Base-by-base conservation (phyloP, 305 asterid genomes). In the Fraxinus paxiana region DNA sequence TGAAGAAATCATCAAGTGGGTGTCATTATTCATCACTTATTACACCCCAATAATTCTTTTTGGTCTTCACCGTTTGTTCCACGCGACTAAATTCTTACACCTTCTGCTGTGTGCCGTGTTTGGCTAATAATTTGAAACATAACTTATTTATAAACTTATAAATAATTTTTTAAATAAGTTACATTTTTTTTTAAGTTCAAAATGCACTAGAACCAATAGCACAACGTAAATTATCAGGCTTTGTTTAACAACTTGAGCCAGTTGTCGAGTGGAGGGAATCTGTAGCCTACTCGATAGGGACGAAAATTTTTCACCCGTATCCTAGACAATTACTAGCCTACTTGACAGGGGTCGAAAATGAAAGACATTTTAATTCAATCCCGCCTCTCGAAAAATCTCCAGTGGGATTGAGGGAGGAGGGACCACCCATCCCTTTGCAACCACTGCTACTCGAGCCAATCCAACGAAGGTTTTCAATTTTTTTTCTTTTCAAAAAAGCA, bases 1-100 rank as follows among this genome's bases (percentile, higher is more conserved):
- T 63, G 72, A 63, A 24, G 72, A 63, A 63, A 63, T 63, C 73
- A 65, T 65, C 73, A 26, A 65, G 73, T 65, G 73, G 73, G 35
- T 24, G 35, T 26, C 35, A 65, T 48, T 48, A 48, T 48, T 65
- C 73, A 65, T 4, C n/a, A 8, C 31, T 24, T 63, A 22, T 26
- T 63, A 65, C 4, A 26, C 28, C 8, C 35, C 73, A 10, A 24
- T 65, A 24, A 65, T 65, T 65, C 15, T 26, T 9, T 48, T 48
- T 15, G 17, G 7, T 48, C 59, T 48, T 48, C 59, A 15, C 59
- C 59, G 59, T 15, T 6, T 15, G 20, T 48, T 48, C 59, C 20
- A 48, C 20, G 59, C 59, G 59, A 18, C 54, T 8, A 38, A 38
- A 38, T 8, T 38, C 46, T 43, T 43, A 10, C 5, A 12, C 4